Evolutionary conservation across 2,329 filamentous ascomycete species (phyloP), one percentile per base, ranked within the genome.

Genomic region (Magnaporthiopsis incrustans): DNA sequence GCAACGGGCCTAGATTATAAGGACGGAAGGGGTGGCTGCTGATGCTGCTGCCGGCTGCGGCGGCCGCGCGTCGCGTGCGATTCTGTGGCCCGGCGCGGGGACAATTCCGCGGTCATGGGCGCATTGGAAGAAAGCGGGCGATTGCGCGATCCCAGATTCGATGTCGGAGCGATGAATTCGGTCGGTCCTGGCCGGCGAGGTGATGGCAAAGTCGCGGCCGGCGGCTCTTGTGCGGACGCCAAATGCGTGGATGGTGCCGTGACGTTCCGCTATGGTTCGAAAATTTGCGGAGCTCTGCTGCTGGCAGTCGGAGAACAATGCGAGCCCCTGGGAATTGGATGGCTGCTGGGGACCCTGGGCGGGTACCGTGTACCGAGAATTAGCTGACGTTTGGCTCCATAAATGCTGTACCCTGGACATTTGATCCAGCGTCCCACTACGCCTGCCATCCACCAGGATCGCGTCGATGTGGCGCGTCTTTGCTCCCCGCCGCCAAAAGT

Each of bases 81-180:
- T 71, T 70, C 73, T 53, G 67, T 68, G 74, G 78, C 78, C 76
- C 77, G 74, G 78, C 78, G 77, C 78, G 73, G 73, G 73, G 77
- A 73, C 73, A 71, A 73, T 73, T 71, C 69, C 65, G 71, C 65
- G 73, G 68, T 77, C 77, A 80, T 79, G 76, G 74, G 77, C 73
- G 74, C 77, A 78, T 77, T 68, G 73, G 78, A 73, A 68, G 70
- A 72, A 70, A 70, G 72, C 66, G 65, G 63, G 65, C 65, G 64
- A 65, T 67, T 68, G 77, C 74, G 80, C 79, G 80, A 82, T 81
- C 75, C 70, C 68, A 68, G 66, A 70, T 71, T 66, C 67, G 68
- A 67, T 68, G 67, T 78, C 72, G 78, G 67, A 72, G 72, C 67
- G 81, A 84, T 83, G 76, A 66, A 74, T 71, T 70, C 70, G 68